A percentile compares a stretch with the other conserved stretches of the same genome.
phyloP scores from a whole-genome alignment of 768 basidiomycete species.

The Kwoniella bestiolae region DNA sequence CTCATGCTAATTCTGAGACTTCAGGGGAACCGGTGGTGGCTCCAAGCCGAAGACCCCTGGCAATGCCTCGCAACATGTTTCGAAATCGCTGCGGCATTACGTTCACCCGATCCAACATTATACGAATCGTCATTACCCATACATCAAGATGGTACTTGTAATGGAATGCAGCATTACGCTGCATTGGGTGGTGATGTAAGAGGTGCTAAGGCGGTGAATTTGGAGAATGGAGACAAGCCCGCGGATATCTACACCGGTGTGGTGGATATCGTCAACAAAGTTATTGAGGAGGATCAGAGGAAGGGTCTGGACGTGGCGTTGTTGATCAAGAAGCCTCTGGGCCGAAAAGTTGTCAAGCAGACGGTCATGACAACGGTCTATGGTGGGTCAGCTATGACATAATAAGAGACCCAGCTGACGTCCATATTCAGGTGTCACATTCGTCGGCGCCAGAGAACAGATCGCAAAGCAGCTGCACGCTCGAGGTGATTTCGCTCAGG shows the following conservation, averaged over 20 bases:
- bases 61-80: conserved; percentile 92
- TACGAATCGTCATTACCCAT: conserved; percentile 78
- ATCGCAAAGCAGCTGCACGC: conserved; percentile 87
- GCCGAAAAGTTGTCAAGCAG: conserved; percentile 96
- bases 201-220: conserved; percentile 91
- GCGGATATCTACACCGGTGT: conserved; percentile 96
- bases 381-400: conserved; percentile 60
- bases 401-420: too few species aligned
- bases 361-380: conserved; percentile 99
- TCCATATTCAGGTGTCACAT: conserved; percentile 67
- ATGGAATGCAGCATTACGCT: conserved; percentile 97
- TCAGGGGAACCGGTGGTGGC: conserved; percentile 87
- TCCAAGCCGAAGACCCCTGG: conserved; percentile 91
- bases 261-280: conserved; percentile 77
- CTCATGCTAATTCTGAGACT: not conserved
- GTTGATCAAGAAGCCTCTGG: conserved; percentile 74
- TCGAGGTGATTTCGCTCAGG: conserved; percentile 70
- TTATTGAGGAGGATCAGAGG: conserved; percentile 60
- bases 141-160: conserved; percentile 98
- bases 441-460: conserved; percentile 90
- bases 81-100: conserved; percentile 80
- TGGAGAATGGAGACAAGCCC: conserved; percentile 79
- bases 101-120: conserved; percentile 66
- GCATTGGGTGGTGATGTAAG: conserved; percentile 89
- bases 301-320: conserved; percentile 62